These are phyloP conservation scores for Dispira simplex DNA, from an alignment of 192 early-diverging fungal genomes.

Conservation along the genomic window DNA sequence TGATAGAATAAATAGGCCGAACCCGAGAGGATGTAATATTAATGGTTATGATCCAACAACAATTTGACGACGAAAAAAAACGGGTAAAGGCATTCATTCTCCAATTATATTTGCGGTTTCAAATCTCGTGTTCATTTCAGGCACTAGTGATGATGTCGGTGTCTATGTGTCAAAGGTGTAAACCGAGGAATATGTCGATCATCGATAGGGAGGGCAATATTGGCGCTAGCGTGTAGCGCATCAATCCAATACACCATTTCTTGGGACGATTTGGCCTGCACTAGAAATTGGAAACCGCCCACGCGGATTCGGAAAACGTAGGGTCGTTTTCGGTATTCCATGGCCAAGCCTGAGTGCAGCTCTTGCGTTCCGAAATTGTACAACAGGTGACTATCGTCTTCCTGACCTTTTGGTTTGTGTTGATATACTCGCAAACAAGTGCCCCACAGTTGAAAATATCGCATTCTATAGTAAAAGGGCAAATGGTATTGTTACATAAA, in stretches of 20 bases:
- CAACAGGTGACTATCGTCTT: not conserved
- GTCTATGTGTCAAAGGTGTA: constrained; percentile 1
- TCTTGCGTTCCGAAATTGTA: not conserved
- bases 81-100: not conserved
- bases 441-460: constrained; percentile 9
- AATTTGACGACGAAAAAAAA: not conserved
- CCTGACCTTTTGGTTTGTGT: not conserved
- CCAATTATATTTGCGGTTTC: not conserved
- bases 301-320: constrained; percentile 9
- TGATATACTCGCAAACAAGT: constrained; percentile 7
- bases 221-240: constrained; percentile 8
- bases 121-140: not conserved
- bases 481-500: not conserved
- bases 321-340: constrained; percentile 3
- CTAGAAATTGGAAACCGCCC: constrained; percentile 2
- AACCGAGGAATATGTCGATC: constrained; percentile 1
- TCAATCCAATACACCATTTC: constrained; percentile 5
- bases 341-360: not conserved
- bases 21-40: not conserved
- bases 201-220: constrained; percentile 11
- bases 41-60: not conserved
- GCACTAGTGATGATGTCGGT: not conserved
- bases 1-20: not conserved
- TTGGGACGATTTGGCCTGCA: not conserved
- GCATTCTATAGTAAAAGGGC: not conserved